Evolutionary conservation across 805 yeast species (phyloP).

Genomic region (Hanseniaspora lachancei): DNA sequence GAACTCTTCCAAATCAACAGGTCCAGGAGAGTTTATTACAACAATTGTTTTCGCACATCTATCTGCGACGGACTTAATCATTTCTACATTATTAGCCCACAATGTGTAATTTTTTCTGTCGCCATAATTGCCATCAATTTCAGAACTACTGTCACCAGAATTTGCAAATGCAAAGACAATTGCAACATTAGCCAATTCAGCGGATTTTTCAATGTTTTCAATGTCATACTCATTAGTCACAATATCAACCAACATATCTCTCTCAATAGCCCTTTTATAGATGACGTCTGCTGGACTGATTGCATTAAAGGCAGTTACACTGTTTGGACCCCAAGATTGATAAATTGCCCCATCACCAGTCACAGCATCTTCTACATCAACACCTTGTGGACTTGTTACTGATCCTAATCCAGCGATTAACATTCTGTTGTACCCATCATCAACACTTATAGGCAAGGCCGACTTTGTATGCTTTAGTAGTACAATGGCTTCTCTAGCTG

Average conservation of each 20-base stretch:
- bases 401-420: constrained; percentile 44
- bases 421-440: constrained; percentile 32
- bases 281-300: constrained; percentile 50
- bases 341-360: constrained; percentile 42
- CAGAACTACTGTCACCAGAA: constrained; percentile 49
- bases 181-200: constrained; percentile 40
- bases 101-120: constrained; percentile 41
- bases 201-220: constrained; percentile 32
- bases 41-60: constrained; percentile 44
- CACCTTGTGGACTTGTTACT: constrained; percentile 37
- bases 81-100: constrained; percentile 47
- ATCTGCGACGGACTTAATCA: constrained; percentile 37
- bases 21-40: constrained; percentile 48
- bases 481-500: constrained; percentile 46
- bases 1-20: constrained; percentile 43
- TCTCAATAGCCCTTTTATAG: constrained; percentile 33
- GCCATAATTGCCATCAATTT: constrained; percentile 46
- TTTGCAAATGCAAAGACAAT: constrained; percentile 41
- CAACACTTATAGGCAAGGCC: constrained; percentile 37
- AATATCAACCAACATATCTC: constrained; percentile 35
- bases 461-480: constrained; percentile 41
- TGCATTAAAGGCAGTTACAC: constrained; percentile 42
- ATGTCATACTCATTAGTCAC: constrained; percentile 36
- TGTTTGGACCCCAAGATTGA: constrained; percentile 55
- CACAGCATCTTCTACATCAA: constrained; percentile 41